Percentiles rank a stretch among this genome's conserved stretches.
phyloP scores from a whole-genome alignment of 2,329 filamentous ascomycete species.

The Botrytis squamosa region DNA sequence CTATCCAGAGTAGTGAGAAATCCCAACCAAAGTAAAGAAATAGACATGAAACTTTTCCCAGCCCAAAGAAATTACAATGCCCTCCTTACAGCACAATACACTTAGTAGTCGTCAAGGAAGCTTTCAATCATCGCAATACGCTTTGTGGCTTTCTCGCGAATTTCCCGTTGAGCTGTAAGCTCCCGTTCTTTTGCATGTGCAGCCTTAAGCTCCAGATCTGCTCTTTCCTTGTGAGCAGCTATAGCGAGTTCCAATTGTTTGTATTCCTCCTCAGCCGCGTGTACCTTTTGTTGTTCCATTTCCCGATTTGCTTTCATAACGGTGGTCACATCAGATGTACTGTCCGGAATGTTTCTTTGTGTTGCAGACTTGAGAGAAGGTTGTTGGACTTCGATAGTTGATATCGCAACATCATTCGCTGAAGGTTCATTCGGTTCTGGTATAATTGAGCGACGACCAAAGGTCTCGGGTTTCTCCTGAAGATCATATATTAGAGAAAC shows the following conservation, averaged over 20 bases:
- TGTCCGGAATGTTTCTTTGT: neutral
- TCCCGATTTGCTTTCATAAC: neutral
- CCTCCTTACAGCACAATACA: neutral
- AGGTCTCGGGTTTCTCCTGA: neutral
- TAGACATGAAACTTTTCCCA: neutral
- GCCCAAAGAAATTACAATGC: neutral
- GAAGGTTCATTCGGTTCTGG: neutral
- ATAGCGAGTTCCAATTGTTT: neutral
- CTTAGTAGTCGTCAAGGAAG: neutral
- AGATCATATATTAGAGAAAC: neutral
- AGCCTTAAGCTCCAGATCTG: neutral
- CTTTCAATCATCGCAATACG: neutral
- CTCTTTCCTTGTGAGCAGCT: neutral
- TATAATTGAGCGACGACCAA: neutral
- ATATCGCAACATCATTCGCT: neutral
- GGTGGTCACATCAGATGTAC: neutral
- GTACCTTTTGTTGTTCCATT: neutral
- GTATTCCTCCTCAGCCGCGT: neutral
- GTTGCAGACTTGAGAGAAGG: neutral
- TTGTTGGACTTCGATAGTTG: neutral
- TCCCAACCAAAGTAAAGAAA: neutral
- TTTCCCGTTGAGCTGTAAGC: neutral
- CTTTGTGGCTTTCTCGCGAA: neutral
- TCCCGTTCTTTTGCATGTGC: neutral
- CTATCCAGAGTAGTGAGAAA: neutral